Evolutionary conservation across 1,139 yeast species (phyloP).

Genomic region (Lodderomyces beijingensis): DNA sequence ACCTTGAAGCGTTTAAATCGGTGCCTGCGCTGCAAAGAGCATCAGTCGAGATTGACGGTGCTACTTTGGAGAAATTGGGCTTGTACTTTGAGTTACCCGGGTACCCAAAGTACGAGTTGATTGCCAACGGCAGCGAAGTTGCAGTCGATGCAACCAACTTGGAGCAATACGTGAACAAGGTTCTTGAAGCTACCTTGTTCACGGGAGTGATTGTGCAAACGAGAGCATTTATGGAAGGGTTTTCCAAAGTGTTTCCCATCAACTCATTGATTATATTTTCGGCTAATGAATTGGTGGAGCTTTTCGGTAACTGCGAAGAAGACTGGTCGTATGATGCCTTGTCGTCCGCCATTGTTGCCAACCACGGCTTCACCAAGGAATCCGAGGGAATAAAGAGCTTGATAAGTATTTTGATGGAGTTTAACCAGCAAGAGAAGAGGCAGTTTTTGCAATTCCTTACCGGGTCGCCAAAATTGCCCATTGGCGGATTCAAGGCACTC

Average conservation of each 20-base stretch:
- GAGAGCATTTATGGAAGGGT: constrained; percentile 72
- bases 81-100: constrained; percentile 71
- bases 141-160: constrained; percentile 53
- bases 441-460: constrained; percentile 82
- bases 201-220: constrained; percentile 65
- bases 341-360: constrained; percentile 64
- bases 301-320: constrained; percentile 68
- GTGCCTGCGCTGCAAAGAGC: constrained; percentile 17
- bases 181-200: constrained; percentile 60
- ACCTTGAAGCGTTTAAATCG: constrained; percentile 27
- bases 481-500: constrained; percentile 87
- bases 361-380: constrained; percentile 83
- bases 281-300: constrained; percentile 63
- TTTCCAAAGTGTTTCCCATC: constrained; percentile 80
- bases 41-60: constrained; percentile 33
- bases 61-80: constrained; percentile 48
- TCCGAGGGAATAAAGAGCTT: constrained; percentile 61
- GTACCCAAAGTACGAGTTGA: constrained; percentile 54
- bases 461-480: constrained; percentile 89
- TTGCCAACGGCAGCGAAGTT: constrained; percentile 50
- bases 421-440: constrained; percentile 54
- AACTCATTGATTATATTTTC: constrained; percentile 67
- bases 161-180: constrained; percentile 51
- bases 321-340: constrained; percentile 80
- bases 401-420: constrained; percentile 54